A percentile compares a stretch with the other conserved stretches of the same genome.
These are phyloP conservation scores for Przewalskia tangutica DNA, from an alignment of 257 asterid genomes.

Conservation along the genomic window DNA sequence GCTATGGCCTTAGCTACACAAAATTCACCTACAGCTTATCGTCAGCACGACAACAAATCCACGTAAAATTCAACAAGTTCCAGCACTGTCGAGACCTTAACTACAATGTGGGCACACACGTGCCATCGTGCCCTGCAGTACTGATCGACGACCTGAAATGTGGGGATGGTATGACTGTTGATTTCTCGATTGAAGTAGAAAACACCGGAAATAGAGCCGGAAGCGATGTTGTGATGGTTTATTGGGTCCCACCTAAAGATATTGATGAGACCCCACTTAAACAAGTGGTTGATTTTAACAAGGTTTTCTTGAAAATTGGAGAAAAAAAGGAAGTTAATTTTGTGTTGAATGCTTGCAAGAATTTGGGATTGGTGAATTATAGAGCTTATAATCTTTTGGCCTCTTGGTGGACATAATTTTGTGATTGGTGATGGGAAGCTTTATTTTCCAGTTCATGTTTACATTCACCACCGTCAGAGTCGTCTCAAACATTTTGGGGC, in stretches of 20 bases:
- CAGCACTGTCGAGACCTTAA: conserved; percentile 25
- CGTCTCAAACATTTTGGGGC: too few species aligned
- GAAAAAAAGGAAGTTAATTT: conserved; percentile 8
- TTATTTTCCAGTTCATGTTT: conserved; percentile 6
- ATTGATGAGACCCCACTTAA: conserved; percentile 18
- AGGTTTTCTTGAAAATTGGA: conserved; percentile 18
- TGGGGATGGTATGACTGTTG: not conserved
- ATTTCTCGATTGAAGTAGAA: conserved; percentile 12
- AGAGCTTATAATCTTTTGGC: conserved; percentile 22
- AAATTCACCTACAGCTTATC: conserved; percentile 10
- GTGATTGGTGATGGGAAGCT: conserved; percentile 23
- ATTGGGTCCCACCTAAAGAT: conserved; percentile 17
- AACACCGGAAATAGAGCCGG: conserved; percentile 23
- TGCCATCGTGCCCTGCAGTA: conserved; percentile 21
- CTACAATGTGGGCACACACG: not conserved
- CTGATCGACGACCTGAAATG: conserved; percentile 7
- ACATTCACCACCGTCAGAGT: too few species aligned
- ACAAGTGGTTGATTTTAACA: conserved; percentile 29
- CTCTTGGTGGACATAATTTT: conserved; percentile 20
- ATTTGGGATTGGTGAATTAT: conserved; percentile 22
- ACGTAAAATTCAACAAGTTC: conserved; percentile 11
- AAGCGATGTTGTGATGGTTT: conserved; percentile 22
- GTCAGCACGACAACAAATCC: not conserved
- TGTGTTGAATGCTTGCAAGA: conserved; percentile 24
- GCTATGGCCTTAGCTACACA: conserved; percentile 43